Percentiles rank a stretch among this genome's conserved stretches.
Evolutionary conservation across 768 basidiomycete genomes (phyloP).

Genomic region (Porpolomopsis calyptriformis): DNA sequence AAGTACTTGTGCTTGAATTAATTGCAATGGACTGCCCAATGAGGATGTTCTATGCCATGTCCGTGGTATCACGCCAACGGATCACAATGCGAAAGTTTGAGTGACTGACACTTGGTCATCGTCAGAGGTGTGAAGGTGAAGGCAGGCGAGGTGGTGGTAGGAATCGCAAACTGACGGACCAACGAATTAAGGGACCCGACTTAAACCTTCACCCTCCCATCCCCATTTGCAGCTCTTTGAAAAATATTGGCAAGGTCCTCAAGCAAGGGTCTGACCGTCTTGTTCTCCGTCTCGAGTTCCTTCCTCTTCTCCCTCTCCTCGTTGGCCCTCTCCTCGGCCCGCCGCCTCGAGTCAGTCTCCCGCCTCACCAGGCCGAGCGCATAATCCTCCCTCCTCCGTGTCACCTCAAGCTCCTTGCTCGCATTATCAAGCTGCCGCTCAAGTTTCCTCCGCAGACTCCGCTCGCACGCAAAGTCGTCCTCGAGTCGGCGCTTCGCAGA

Average conservation of each 20-base stretch:
- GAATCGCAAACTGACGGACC: no score
- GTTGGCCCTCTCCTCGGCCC: slow-evolving; percentile 41
- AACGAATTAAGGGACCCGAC: no score
- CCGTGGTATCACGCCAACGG: no score
- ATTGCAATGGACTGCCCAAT: no score
- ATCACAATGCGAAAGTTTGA: no score
- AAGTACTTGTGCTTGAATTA: no score
- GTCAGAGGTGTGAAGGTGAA: no score
- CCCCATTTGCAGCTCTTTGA: no score
- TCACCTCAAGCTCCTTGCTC: slow-evolving; percentile 21
- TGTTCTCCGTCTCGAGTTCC: slow-evolving; percentile 11
- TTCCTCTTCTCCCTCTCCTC: slow-evolving; percentile 15
- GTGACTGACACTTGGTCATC: no score
- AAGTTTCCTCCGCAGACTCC: slow-evolving; percentile 26
- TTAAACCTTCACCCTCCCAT: no score
- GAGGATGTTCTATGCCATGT: no score
- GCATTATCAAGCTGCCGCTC: slow-evolving; percentile 25
- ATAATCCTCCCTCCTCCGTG: slow-evolving; percentile 21
- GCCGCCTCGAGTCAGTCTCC: slow-evolving; percentile 55
- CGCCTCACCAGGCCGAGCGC: slow-evolving; percentile 19
- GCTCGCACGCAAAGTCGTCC: slow-evolving; percentile 26
- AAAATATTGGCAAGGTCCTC: slow-evolving; percentile 10
- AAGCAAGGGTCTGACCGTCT: slow-evolving; percentile 4
- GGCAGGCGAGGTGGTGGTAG: no score
- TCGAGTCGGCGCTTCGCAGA: slow-evolving; percentile 36